Percentiles rank a stretch among this genome's conserved stretches.
Evolutionary conservation across 345 rosid species (phyloP).

Genomic region (Eucalyptus erythrocorys): DNA sequence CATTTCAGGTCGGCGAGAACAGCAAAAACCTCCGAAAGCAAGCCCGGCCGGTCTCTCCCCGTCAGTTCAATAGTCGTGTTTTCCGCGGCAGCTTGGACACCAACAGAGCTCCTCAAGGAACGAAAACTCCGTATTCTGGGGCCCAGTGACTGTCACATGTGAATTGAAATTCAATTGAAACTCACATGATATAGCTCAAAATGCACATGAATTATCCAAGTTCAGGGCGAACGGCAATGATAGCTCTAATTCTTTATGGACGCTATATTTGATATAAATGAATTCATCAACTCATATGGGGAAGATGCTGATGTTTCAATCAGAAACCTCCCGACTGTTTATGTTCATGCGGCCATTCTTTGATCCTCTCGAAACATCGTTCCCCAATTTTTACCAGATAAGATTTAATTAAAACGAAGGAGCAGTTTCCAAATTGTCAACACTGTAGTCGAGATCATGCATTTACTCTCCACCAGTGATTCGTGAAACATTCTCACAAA

Average conservation of each 20-base stretch:
- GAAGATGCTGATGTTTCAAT: neutral
- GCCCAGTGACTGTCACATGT: constrained; percentile 46
- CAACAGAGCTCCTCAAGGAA: constrained; percentile 58
- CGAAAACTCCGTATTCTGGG: constrained; percentile 46
- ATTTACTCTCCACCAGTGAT: neutral
- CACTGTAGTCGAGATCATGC: neutral
- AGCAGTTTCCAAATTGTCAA: neutral
- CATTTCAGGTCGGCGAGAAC: constrained; percentile 65
- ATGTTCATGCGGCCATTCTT: neutral
- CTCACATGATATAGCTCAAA: neutral
- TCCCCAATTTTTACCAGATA: neutral
- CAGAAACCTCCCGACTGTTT: neutral
- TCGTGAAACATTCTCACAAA: neutral
- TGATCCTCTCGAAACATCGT: neutral
- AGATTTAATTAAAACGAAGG: neutral
- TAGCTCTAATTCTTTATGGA: neutral
- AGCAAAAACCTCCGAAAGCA: constrained; percentile 76
- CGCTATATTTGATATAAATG: neutral
- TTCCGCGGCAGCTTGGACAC: constrained; percentile 34
- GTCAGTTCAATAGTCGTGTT: constrained; percentile 67
- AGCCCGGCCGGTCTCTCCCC: constrained; percentile 70
- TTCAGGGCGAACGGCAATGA: neutral
- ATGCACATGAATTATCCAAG: neutral
- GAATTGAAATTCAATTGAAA: neutral
- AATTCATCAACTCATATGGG: neutral